These are phyloP conservation scores for Pythium pyrilobum DNA, from an alignment of 352 stramenopile species.

Conservation along the genomic window DNA sequence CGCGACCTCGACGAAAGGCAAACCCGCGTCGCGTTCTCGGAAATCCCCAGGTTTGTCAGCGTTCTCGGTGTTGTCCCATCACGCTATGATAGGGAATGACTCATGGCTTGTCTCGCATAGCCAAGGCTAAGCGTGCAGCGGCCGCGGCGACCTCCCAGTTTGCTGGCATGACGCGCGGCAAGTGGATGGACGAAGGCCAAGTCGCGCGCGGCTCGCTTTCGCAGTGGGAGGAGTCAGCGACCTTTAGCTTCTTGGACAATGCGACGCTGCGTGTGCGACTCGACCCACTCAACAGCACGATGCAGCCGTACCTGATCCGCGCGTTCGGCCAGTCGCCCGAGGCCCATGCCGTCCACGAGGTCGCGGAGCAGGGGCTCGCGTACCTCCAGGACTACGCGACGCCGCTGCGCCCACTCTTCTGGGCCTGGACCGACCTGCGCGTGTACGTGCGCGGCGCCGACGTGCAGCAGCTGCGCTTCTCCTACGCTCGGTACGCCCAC, in stretches of 20 bases:
- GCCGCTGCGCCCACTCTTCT: conserved; percentile 64
- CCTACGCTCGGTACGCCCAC: conserved; percentile 35
- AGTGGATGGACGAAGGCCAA: conserved; percentile 67
- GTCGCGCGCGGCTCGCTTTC: conserved; percentile 16
- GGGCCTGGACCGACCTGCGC: conserved; percentile 73
- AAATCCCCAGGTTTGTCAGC: too few species aligned
- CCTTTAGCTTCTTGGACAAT: conserved; percentile 77
- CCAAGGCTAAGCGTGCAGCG: background rate
- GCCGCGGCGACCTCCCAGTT: background rate
- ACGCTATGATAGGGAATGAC: too few species aligned
- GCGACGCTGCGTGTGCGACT: conserved; percentile 64
- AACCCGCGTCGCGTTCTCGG: background rate
- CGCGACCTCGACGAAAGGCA: background rate
- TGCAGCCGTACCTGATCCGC: conserved; percentile 67
- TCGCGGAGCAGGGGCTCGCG: conserved; percentile 41
- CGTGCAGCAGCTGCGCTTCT: conserved; percentile 47
- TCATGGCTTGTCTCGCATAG: too few species aligned
- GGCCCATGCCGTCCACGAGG: conserved; percentile 42
- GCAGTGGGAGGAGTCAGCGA: conserved; percentile 59
- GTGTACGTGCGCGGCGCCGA: conserved; percentile 47
- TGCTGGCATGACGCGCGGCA: conserved; percentile 6
- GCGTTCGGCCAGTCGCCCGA: conserved; percentile 59
- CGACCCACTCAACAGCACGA: conserved; percentile 64
- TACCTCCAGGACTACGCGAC: conserved; percentile 50
- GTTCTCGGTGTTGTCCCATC: too few species aligned